These are phyloP conservation scores for Curvularia hawaiiensis DNA, from an alignment of 2,329 filamentous ascomycete genomes.

Conservation along the genomic window DNA sequence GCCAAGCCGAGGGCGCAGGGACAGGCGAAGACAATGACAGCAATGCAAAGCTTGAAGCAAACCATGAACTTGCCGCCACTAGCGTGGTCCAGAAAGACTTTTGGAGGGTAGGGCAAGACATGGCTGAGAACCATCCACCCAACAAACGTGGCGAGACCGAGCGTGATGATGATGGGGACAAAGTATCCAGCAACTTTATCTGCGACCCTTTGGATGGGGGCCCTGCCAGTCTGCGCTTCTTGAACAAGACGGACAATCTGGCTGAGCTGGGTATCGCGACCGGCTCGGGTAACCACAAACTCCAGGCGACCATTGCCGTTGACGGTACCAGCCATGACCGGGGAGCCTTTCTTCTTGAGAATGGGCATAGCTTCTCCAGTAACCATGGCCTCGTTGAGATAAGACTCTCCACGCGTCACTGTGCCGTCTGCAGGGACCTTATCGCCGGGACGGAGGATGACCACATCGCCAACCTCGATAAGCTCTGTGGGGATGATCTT, in stretches of 20 bases:
- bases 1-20: conserved; percentile 95
- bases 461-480: conserved; percentile 90
- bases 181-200: conserved; percentile 94
- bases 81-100: conserved; percentile 79
- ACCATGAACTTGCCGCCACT: conserved; percentile 95
- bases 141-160: conserved; percentile 84
- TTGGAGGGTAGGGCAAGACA: conserved; percentile 78
- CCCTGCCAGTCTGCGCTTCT: conserved; percentile 91
- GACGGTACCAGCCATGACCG: conserved; percentile 90
- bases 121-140: conserved; percentile 97
- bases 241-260: conserved; percentile 99
- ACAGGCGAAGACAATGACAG: conserved; percentile 97
- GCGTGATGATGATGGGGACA: conserved; percentile 82
- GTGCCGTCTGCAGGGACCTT: conserved; percentile 94
- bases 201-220: conserved; percentile 91
- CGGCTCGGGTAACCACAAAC: conserved; percentile 89
- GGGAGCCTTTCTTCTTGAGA: conserved; percentile 79
- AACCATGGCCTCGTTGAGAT: conserved; percentile 97
- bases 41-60: conserved; percentile 95
- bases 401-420: conserved; percentile 87
- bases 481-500: conserved; percentile 90
- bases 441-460: conserved; percentile 90
- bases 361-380: conserved; percentile 97
- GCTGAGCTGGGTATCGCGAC: conserved; percentile 93
- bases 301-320: conserved; percentile 92